These are phyloP conservation scores for Ogataea naganishii DNA, from an alignment of 805 yeast genomes.

Conservation along the genomic window DNA sequence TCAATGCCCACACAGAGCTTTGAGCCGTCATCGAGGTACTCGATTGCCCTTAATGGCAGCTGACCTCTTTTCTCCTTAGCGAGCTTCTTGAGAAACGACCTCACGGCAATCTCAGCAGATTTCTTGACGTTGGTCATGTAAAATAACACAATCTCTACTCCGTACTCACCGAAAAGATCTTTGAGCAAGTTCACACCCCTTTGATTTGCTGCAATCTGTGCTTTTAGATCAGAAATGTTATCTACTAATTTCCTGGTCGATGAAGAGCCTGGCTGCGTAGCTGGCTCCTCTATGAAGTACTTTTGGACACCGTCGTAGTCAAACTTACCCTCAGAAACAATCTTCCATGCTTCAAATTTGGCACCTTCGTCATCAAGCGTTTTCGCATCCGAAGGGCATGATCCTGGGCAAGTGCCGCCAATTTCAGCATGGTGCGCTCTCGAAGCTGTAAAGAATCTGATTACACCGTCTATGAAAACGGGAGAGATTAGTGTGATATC, in stretches of 20 bases:
- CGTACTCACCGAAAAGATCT: slow-evolving; percentile 30
- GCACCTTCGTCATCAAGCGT: slow-evolving; percentile 45
- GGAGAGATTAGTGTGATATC: slow-evolving; percentile 46
- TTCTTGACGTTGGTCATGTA: slow-evolving; percentile 33
- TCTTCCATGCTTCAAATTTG: slow-evolving; percentile 37
- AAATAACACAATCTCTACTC: slow-evolving; percentile 27
- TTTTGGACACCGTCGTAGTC: slow-evolving; percentile 39
- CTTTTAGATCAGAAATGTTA: slow-evolving; percentile 37
- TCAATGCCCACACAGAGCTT: slow-evolving; percentile 31
- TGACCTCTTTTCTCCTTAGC: slow-evolving; percentile 30
- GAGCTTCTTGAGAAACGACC: slow-evolving; percentile 19
- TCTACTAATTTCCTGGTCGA: slow-evolving; percentile 43
- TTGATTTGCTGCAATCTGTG: slow-evolving; percentile 37
- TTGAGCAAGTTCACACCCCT: slow-evolving; percentile 35
- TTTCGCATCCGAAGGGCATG: slow-evolving; percentile 44
- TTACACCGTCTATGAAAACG: slow-evolving; percentile 31
- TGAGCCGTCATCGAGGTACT: slow-evolving; percentile 46
- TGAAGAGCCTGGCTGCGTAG: slow-evolving; percentile 37
- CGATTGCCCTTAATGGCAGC: slow-evolving; percentile 30
- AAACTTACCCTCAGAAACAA: slow-evolving; percentile 35
- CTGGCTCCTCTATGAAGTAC: slow-evolving; percentile 36
- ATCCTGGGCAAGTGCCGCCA: slow-evolving; percentile 45
- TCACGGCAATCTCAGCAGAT: slow-evolving; percentile 35
- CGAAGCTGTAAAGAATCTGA: slow-evolving; percentile 42
- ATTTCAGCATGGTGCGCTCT: slow-evolving; percentile 52